phyloP scores from a whole-genome alignment of 2,329 filamentous ascomycete genomes.

The Penicillium sp. region DNA sequence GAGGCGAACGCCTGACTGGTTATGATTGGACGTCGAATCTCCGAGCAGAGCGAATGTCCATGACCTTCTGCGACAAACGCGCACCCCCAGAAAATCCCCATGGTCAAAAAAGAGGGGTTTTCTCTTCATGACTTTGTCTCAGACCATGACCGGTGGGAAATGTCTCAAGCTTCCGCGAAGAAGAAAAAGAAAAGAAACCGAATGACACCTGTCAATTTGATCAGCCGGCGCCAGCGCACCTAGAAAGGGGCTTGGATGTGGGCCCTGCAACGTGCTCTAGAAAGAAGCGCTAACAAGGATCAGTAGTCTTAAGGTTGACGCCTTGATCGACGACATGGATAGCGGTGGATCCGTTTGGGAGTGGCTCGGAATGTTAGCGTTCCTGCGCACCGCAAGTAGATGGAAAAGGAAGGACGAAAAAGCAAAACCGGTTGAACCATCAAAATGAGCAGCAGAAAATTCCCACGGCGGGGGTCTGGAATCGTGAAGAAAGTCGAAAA shows the following conservation, averaged over 20 bases:
- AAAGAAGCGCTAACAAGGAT: slow-evolving; percentile 13
- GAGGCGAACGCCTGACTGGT: slow-evolving; percentile 6
- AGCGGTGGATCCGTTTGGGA: slow-evolving; percentile 7
- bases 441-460: slow-evolving; percentile 7
- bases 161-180: slow-evolving; percentile 5
- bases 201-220: slow-evolving; percentile 23
- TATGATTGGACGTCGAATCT: slow-evolving; percentile 3
- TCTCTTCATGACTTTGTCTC: not conserved
- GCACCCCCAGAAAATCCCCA: not conserved
- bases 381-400: slow-evolving; percentile 14
- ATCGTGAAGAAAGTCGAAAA: not conserved
- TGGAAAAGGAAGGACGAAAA: slow-evolving; percentile 18
- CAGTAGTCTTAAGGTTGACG: slow-evolving; percentile 11
- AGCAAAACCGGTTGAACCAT: slow-evolving; percentile 11
- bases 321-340: slow-evolving; percentile 19
- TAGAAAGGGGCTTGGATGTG: slow-evolving; percentile 2
- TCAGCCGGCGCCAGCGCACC: slow-evolving; percentile 13
- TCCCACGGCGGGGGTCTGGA: slow-evolving; percentile 1
- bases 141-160: slow-evolving; percentile 1
- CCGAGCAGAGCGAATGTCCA: not conserved
- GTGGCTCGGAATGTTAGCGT: slow-evolving; percentile 9
- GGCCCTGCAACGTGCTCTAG: slow-evolving; percentile 9
- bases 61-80: slow-evolving; percentile 3
- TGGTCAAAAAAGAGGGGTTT: not conserved
- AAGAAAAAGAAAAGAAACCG: slow-evolving; percentile 1